phyloP scores from a whole-genome alignment of 2,329 filamentous ascomycete species.

The Epichloe amarillans region DNA sequence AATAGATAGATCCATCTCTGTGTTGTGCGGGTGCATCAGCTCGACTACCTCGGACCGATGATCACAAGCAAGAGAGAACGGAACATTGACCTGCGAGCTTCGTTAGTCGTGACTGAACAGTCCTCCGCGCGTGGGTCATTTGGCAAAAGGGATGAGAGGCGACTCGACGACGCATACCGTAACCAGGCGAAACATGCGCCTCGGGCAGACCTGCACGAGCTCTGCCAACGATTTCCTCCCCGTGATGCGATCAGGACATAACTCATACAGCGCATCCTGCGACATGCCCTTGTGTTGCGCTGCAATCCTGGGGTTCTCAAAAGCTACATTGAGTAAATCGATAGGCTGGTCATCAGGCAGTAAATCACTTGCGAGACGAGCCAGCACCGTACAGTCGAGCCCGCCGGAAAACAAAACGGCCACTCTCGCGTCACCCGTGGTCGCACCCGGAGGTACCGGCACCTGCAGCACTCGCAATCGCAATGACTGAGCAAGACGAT shows the following conservation, averaged over 20 bases:
- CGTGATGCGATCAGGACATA: conserved; percentile 81
- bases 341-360: conserved; percentile 56
- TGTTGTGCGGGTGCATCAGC: conserved; percentile 86
- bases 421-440: conserved; percentile 35
- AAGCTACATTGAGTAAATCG: conserved; percentile 90
- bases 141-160: background rate
- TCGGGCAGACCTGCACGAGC: conserved; percentile 53
- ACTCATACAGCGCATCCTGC: conserved; percentile 48
- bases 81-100: conserved; percentile 53
- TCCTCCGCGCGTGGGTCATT: too few species aligned
- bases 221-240: conserved; percentile 72
- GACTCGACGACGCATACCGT: conserved; percentile 31
- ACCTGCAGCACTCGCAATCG: conserved; percentile 51
- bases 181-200: conserved; percentile 70
- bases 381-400: conserved; percentile 81
- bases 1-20: conserved; percentile 97
- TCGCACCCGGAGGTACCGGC: conserved; percentile 37
- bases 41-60: conserved; percentile 58
- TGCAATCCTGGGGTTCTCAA: conserved; percentile 75
- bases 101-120: background rate
- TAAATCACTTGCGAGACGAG: conserved; percentile 65
- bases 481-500: conserved; percentile 47
- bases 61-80: conserved; percentile 58
- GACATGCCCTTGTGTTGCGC: conserved; percentile 32
- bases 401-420: conserved; percentile 89